phyloP scores from a whole-genome alignment of 1,284 basidiomycete genomes.

The Ceratobasidium theobromae region DNA sequence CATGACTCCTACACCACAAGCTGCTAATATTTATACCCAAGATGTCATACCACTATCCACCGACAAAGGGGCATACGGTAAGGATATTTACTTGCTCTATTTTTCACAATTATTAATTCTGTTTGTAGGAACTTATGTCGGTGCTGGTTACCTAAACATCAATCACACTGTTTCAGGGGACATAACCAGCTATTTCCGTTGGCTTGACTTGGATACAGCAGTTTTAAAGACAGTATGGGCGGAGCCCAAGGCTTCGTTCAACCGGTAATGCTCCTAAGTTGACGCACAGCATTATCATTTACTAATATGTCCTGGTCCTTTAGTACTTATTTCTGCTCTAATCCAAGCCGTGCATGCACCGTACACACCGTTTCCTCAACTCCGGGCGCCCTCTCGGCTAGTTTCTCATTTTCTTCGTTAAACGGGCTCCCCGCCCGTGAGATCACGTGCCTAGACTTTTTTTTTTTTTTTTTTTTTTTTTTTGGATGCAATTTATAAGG shows the following conservation, averaged over 20 bases:
- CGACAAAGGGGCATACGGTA: conserved; percentile 62
- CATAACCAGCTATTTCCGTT: conserved; percentile 57
- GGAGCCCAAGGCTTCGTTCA: conserved; percentile 41
- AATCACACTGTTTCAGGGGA: conserved; percentile 42
- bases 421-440: conserved; percentile 35
- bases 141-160: conserved; percentile 62
- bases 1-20: background rate
- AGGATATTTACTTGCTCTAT: conserved; percentile 34
- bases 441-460: too few relatives aligned
- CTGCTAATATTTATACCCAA: too few relatives aligned
- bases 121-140: conserved; percentile 62
- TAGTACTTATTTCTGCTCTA: conserved; percentile 69
- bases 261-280: conserved; percentile 40
- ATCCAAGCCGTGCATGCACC: conserved; percentile 51
- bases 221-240: conserved; percentile 61
- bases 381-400: conserved; percentile 11
- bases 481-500: too few relatives aligned
- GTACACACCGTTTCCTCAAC: conserved; percentile 25
- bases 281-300: too few relatives aligned
- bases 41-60: conserved; percentile 58
- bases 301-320: background rate
- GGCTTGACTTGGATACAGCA: conserved; percentile 67
- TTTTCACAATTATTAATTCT: background rate
- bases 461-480: too few relatives aligned
- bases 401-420: conserved; percentile 9